phyloP scores from a whole-genome alignment of 139 green algal species.

The Chlorella sp. region DNA sequence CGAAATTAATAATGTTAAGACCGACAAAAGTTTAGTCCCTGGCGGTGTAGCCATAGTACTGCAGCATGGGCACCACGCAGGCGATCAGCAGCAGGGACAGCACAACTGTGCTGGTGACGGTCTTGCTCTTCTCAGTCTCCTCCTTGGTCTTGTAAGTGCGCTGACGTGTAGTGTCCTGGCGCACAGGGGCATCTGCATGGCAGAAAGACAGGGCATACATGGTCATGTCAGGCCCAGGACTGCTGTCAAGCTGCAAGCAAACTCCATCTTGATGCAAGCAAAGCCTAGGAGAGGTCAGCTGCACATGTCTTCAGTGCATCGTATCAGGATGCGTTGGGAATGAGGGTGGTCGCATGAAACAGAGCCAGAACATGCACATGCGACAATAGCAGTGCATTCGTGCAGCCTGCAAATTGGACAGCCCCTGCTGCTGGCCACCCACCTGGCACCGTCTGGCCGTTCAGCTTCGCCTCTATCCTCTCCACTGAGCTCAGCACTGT shows the following conservation, averaged over 20 bases:
- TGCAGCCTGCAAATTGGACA: no score
- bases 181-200: slow-evolving; percentile 35
- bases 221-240: background rate
- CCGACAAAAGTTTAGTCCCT: slow-evolving; percentile 25
- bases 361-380: no score
- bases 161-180: slow-evolving; percentile 43
- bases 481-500: slow-evolving; percentile 64
- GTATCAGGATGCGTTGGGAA: no score
- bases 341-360: no score
- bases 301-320: no score
- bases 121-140: slow-evolving; percentile 76
- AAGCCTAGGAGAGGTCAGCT: no score
- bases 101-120: slow-evolving; percentile 80
- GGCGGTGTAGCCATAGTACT: slow-evolving; percentile 32
- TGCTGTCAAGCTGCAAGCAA: no score
- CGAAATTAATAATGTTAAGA: no score
- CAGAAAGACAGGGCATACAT: no score
- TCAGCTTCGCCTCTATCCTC: slow-evolving; percentile 79
- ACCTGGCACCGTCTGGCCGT: slow-evolving; percentile 67
- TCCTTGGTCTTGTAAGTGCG: slow-evolving; percentile 87
- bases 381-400: no score
- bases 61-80: slow-evolving; percentile 68
- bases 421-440: background rate
- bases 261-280: no score
- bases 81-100: slow-evolving; percentile 89